Conservation (phyloP, 768 basidiomycete species). For the Psilocybe azurescens region DNA sequence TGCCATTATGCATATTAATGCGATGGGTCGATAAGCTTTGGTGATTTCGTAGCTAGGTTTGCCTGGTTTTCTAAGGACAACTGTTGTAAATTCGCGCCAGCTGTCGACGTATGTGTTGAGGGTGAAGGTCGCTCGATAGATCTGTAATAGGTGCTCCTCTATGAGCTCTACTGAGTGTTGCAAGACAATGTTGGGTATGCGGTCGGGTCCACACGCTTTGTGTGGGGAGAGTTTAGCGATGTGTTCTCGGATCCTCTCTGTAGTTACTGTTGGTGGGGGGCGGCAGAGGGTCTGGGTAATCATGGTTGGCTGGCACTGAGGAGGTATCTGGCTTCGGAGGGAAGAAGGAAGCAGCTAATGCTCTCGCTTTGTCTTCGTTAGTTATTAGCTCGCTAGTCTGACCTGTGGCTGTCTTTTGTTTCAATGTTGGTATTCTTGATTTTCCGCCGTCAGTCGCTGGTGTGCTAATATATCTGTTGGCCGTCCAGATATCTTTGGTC, state of each 20-base stretch:
- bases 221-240: slow-evolving; percentile 35
- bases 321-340: slow-evolving; percentile 13
- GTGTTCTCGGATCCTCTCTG: slow-evolving; percentile 25
- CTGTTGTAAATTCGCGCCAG: slow-evolving; percentile 31
- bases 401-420: neutral
- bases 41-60: slow-evolving; percentile 36
- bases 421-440: slow-evolving; percentile 31
- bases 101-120: slow-evolving; percentile 22
- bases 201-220: slow-evolving; percentile 36
- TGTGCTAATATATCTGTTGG: slow-evolving; percentile 25
- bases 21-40: slow-evolving; percentile 42
- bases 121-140: slow-evolving; percentile 34
- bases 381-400: neutral
- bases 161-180: slow-evolving; percentile 23
- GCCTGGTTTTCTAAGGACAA: slow-evolving; percentile 41
- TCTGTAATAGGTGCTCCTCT: slow-evolving; percentile 23
- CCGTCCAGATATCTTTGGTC: slow-evolving; percentile 24
- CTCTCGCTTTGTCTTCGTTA: neutral
- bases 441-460: slow-evolving; percentile 29
- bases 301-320: slow-evolving; percentile 11
- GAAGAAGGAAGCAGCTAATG: slow-evolving; percentile 32
- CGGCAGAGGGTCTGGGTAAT: slow-evolving; percentile 32
- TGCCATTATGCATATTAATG: slow-evolving; percentile 34
- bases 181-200: slow-evolving; percentile 37
- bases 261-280: slow-evolving; percentile 19